phyloP scores from a whole-genome alignment of 1,284 basidiomycete genomes.

The Sanghuangporus baumii region DNA sequence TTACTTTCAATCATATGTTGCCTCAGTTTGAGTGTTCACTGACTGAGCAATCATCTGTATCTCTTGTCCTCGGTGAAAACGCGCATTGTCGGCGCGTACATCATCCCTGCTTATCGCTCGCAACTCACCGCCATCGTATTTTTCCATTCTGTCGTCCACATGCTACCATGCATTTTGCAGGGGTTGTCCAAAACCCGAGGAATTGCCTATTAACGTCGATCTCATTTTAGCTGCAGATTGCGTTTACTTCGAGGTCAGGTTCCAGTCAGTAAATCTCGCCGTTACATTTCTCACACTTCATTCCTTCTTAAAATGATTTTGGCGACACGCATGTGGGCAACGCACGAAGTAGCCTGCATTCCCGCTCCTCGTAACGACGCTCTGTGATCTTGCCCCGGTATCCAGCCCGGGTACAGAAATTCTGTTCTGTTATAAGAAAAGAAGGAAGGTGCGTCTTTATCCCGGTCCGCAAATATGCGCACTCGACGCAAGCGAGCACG shows the following conservation, averaged over 20 bases:
- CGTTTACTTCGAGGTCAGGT: slow-evolving; percentile 74
- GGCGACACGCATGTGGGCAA: background rate
- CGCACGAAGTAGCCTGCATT: slow-evolving; percentile 60
- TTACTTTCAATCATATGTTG: background rate
- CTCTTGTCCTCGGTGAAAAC: background rate
- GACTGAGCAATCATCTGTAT: background rate
- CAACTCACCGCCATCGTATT: background rate
- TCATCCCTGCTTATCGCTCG: background rate
- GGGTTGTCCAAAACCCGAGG: slow-evolving; percentile 30
- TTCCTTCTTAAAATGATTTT: background rate
- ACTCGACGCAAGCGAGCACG: background rate
- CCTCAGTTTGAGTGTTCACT: background rate
- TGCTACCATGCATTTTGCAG: slow-evolving; percentile 13
- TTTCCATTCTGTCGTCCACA: background rate
- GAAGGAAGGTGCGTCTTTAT: slow-evolving; percentile 63
- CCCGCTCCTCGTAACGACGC: slow-evolving; percentile 78
- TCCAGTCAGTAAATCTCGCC: background rate
- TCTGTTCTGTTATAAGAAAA: slow-evolving; percentile 91
- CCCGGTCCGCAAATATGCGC: background rate
- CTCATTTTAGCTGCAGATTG: slow-evolving; percentile 86
- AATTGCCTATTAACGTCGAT: slow-evolving; percentile 30
- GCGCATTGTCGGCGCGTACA: background rate
- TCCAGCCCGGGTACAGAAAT: slow-evolving; percentile 49
- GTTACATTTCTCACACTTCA: background rate
- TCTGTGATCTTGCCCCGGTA: slow-evolving; percentile 53